Evolutionary conservation across 805 yeast genomes (phyloP), one percentile per base, ranked within the genome.

Genomic region (Isabelozyma heimii): DNA sequence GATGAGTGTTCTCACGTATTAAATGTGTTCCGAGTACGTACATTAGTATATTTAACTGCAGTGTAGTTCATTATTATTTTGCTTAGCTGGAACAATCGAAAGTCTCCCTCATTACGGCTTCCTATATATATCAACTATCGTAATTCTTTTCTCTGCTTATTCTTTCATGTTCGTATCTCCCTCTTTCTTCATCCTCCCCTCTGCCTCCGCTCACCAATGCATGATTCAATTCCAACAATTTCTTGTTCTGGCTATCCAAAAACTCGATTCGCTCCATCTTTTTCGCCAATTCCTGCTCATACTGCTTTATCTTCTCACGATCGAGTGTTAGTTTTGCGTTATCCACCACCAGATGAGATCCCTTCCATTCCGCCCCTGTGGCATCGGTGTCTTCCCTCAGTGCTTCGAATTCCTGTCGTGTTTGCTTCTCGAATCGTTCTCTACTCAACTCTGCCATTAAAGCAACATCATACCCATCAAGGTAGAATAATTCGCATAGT

Each of bases 201-300:
- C 35, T 13, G 10, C 35, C 35, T 30, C 16, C 40, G 17, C 40
- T 37, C 6, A 37, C 40, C 40, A 68, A 50, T 20, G 58, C 61
- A 41, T 65, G 70, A 49, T 69, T 67, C 53, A 69, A 54, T 20
- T 67, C 70, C 44, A 69, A 56, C 20, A 69, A 50, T 40, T 60
- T 49, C 48, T 60, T 65, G 46, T 67, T 67, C 45, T 69, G 72
- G 2, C 49, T 51, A 46, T 47, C 52, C 42, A 67, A 48, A 13
- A 54, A 55, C 8, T 61, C 61, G 38, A 65, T 50, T 37, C 58
- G 54, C 37, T 57, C 53, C 39, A 56, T 57, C 47, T 52, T 59
- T 42, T 55, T 59, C 5, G 46, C 50, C 37, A 67, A 51, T 43
- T 65, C 67, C 17, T 56, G 46, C 28, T 64, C 58, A 40, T 58